These are phyloP conservation scores for Megacollybia marginata DNA, from an alignment of 768 basidiomycete genomes.

Conservation along the genomic window DNA sequence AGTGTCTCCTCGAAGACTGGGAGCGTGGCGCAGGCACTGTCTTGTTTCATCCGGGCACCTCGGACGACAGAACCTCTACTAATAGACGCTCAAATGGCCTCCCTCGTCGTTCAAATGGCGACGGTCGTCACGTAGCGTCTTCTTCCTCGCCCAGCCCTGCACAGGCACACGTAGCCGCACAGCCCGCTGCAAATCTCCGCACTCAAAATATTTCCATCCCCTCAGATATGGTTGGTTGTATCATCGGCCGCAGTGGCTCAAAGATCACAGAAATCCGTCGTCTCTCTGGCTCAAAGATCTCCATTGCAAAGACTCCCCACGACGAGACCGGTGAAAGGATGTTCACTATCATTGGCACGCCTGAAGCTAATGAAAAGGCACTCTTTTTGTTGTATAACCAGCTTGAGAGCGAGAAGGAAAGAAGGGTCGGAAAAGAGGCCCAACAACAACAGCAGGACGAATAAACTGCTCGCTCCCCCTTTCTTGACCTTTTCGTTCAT, in stretches of 20 bases:
- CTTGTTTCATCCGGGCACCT: constrained; percentile 90
- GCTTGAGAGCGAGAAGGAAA: constrained; percentile 92
- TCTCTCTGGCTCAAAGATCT: constrained; percentile 95
- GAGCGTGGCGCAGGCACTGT: constrained; percentile 92
- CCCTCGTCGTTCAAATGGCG: constrained; percentile 63
- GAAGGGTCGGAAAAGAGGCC: constrained; percentile 79
- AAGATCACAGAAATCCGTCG: constrained; percentile 99
- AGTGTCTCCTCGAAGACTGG: constrained; percentile 95
- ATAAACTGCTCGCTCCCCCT: constrained; percentile 14
- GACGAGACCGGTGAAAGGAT: constrained; percentile 99
- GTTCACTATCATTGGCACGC: constrained; percentile 97
- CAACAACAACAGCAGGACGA: constrained; percentile 68
- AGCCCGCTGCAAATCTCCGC: constrained; percentile 73
- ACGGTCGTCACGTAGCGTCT: constrained; percentile 22
- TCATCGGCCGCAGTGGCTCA: constrained; percentile 92
- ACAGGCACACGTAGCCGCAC: constrained; percentile 44
- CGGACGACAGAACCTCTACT: constrained; percentile 53
- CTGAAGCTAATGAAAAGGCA: constrained; percentile 96
- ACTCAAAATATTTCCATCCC: constrained; percentile 99
- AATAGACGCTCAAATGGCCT: constrained; percentile 47
- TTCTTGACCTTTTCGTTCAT: background rate
- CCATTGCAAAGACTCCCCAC: constrained; percentile 98
- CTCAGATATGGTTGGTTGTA: constrained; percentile 97
- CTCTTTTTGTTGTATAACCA: constrained; percentile 96
- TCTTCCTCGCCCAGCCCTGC: constrained; percentile 33